phyloP scores from a whole-genome alignment of 1,284 basidiomycete species.

The Fomitopsis pinicola region DNA sequence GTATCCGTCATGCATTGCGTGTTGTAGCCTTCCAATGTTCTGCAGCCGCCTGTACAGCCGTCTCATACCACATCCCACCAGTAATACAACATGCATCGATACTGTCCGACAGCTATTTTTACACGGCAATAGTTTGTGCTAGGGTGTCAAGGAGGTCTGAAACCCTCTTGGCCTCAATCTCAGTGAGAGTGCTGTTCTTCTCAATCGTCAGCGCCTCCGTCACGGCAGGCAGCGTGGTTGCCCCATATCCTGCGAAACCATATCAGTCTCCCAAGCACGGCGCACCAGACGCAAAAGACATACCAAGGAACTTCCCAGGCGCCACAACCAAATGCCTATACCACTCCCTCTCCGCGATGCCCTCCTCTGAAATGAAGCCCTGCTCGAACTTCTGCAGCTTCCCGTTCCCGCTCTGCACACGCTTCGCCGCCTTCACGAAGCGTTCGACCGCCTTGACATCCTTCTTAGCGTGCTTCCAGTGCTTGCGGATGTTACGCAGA shows the following conservation, averaged over 20 bases:
- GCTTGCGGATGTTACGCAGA: conserved; percentile 12
- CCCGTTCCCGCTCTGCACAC: conserved; percentile 65
- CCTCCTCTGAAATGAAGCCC: conserved; percentile 80
- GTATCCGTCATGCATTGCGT: too few species aligned
- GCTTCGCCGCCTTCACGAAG: conserved; percentile 57
- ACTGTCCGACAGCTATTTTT: not conserved
- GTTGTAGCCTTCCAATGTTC: too few species aligned
- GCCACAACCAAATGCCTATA: conserved; percentile 84
- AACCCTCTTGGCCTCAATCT: conserved; percentile 65
- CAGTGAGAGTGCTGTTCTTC: conserved; percentile 54
- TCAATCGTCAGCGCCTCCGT: conserved; percentile 79
- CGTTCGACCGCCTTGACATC: conserved; percentile 6
- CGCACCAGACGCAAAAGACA: conserved; percentile 19
- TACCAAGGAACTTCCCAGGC: conserved; percentile 87
- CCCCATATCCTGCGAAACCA: conserved; percentile 68
- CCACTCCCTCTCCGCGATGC: conserved; percentile 82
- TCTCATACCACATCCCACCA: not conserved
- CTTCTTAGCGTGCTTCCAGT: conserved; percentile 8
- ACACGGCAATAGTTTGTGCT: conserved; percentile 17
- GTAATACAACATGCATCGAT: not conserved
- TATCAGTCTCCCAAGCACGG: not conserved
- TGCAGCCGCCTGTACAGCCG: too few species aligned
- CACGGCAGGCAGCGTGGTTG: conserved; percentile 80
- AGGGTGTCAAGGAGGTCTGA: conserved; percentile 44
- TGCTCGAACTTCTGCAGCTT: conserved; percentile 76